These are phyloP conservation scores for Tuber magnatum DNA, from an alignment of 495 filamentous ascomycete species.

Conservation along the genomic window DNA sequence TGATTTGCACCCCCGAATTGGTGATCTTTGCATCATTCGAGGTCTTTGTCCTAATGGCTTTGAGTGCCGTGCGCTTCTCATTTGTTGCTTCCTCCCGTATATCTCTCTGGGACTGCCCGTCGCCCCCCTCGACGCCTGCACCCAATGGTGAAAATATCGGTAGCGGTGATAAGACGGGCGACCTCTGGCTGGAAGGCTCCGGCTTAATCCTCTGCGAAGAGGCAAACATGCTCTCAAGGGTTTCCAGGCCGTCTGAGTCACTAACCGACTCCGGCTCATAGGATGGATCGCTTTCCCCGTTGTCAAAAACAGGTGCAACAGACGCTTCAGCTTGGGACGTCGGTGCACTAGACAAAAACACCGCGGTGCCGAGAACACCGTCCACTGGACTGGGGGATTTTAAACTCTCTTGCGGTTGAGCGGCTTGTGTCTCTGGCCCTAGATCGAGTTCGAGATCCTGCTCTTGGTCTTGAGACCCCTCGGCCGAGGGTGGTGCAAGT, in stretches of 20 bases:
- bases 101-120: constrained; percentile 13
- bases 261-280: constrained; percentile 20
- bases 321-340: neutral
- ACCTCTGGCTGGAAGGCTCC: constrained; percentile 13
- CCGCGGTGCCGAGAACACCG: neutral
- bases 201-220: constrained; percentile 32
- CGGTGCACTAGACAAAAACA: neutral
- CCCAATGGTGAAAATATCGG: constrained; percentile 19
- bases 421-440: neutral
- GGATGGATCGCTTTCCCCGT: constrained; percentile 2
- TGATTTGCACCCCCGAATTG: constrained; percentile 20
- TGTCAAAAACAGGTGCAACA: neutral
- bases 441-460: neutral
- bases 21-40: constrained; percentile 4
- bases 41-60: neutral
- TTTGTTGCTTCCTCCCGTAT: constrained; percentile 28
- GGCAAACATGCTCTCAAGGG: constrained; percentile 27
- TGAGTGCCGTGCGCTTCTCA: constrained; percentile 1
- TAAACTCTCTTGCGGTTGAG: neutral
- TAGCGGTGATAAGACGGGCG: constrained; percentile 18
- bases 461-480: neutral
- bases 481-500: neutral
- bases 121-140: constrained; percentile 1
- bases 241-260: constrained; percentile 27
- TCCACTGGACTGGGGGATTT: neutral